phyloP scores from a whole-genome alignment of 441 rosid genomes.

The Croton laevigatus region DNA sequence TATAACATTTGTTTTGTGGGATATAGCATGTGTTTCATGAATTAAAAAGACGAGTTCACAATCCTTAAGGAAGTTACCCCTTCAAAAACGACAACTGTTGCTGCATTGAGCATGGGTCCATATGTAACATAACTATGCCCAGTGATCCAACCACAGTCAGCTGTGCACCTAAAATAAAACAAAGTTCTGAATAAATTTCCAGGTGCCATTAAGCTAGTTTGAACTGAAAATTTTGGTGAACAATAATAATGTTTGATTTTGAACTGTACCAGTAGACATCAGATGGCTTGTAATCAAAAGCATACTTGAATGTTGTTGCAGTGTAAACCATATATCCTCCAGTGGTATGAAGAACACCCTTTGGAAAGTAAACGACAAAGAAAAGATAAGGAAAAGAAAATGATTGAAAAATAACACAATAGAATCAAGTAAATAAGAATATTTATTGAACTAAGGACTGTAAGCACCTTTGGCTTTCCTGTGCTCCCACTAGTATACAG shows the following conservation, averaged over 20 bases:
- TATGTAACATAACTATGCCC: constrained; percentile 98
- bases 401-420: background rate
- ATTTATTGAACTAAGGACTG: constrained; percentile 8
- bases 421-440: constrained; percentile 3
- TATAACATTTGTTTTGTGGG: background rate
- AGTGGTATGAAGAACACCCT: constrained; percentile 98
- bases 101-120: constrained; percentile 98
- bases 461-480: constrained; percentile 89
- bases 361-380: constrained; percentile 17
- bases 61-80: constrained; percentile 59
- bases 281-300: constrained; percentile 88
- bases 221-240: constrained; percentile 11
- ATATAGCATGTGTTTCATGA: background rate
- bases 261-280: constrained; percentile 81
- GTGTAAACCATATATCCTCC: constrained; percentile 99
- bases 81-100: constrained; percentile 70
- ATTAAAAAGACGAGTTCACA: background rate
- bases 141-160: constrained; percentile 99
- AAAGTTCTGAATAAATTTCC: constrained; percentile 12
- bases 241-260: constrained; percentile 18
- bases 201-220: constrained; percentile 1
- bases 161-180: constrained; percentile 80
- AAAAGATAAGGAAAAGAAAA: constrained; percentile 18
- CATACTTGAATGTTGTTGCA: constrained; percentile 96
- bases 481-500: constrained; percentile 99